These are phyloP conservation scores for Solanum chiquidenum DNA, from an alignment of 257 asterid genomes.

Conservation along the genomic window DNA sequence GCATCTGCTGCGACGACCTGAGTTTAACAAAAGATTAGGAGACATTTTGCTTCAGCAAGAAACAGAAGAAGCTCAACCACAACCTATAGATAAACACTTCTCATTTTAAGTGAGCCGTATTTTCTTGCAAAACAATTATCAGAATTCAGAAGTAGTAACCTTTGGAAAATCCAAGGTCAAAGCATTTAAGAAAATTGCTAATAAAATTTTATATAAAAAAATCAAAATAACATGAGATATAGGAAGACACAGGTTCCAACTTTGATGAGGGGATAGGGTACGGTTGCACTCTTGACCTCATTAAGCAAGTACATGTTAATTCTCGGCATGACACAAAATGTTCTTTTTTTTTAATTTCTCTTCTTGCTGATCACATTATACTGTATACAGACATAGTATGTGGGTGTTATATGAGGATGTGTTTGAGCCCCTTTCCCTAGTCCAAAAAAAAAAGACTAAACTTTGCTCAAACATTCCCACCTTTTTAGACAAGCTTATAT, in stretches of 20 bases:
- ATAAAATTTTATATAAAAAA: not conserved
- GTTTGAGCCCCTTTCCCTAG: not conserved
- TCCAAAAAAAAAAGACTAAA: not conserved
- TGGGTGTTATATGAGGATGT: not conserved
- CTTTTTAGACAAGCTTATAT: not conserved
- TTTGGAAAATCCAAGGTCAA: not conserved
- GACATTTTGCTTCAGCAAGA: not conserved
- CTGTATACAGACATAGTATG: not conserved
- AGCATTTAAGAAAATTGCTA: not conserved
- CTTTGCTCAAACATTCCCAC: not conserved
- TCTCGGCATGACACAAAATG: not conserved
- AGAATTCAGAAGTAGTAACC: not conserved
- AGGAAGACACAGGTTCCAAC: not conserved
- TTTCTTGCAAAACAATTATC: not conserved
- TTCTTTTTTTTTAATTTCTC: not conserved
- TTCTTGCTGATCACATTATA: not conserved
- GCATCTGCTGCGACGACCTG: constrained; percentile 81
- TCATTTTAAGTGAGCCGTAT: not conserved
- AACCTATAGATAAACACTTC: not conserved
- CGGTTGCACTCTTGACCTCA: not conserved
- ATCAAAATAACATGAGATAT: not conserved
- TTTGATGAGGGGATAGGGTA: not conserved
- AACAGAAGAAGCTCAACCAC: not conserved
- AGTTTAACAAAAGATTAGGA: not conserved
- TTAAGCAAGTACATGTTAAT: not conserved